Evolutionary conservation across 2,329 filamentous ascomycete genomes (phyloP).

Genomic region (Fusarium keratoplasticum): DNA sequence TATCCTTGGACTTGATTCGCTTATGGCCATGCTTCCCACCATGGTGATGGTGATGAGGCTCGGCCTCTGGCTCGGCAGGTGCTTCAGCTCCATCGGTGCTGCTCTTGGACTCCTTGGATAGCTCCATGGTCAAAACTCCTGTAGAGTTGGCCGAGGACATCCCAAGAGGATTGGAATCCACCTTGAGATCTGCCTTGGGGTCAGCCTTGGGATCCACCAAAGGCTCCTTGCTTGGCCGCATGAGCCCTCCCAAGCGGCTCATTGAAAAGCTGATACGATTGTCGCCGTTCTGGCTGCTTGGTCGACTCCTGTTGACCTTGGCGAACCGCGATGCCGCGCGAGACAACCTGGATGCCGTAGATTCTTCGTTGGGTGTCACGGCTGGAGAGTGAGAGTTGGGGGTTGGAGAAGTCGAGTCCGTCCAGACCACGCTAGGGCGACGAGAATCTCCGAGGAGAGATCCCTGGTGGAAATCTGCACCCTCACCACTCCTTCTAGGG

Average conservation of each 20-base stretch:
- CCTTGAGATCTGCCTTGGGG: conserved; percentile 38
- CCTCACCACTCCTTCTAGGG: conserved; percentile 61
- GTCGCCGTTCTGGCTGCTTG: conserved; percentile 69
- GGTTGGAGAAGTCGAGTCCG: conserved; percentile 56
- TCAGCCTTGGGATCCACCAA: conserved; percentile 32
- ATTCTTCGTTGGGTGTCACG: conserved; percentile 64
- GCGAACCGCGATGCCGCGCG: conserved; percentile 68
- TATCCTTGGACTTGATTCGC: conserved; percentile 54
- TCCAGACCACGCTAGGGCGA: conserved; percentile 63
- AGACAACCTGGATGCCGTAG: conserved; percentile 65
- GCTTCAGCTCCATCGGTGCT: conserved; percentile 35
- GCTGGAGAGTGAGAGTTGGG: conserved; percentile 52
- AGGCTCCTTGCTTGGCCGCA: conserved; percentile 63
- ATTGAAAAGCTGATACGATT: conserved; percentile 68
- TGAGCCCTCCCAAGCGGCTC: conserved; percentile 64
- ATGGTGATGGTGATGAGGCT: conserved; percentile 28
- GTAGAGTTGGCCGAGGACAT: conserved; percentile 44
- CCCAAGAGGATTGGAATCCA: conserved; percentile 32
- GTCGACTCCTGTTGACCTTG: conserved; percentile 62
- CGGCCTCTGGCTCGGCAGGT: conserved; percentile 35
- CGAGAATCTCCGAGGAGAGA: conserved; percentile 53
- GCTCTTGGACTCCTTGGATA: conserved; percentile 26
- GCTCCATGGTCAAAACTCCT: conserved; percentile 40
- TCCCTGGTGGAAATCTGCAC: conserved; percentile 51
- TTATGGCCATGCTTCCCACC: conserved; percentile 51